Base-by-base conservation (phyloP, 2,329 filamentous ascomycete species). In the Aspergillus tamarii region DNA sequence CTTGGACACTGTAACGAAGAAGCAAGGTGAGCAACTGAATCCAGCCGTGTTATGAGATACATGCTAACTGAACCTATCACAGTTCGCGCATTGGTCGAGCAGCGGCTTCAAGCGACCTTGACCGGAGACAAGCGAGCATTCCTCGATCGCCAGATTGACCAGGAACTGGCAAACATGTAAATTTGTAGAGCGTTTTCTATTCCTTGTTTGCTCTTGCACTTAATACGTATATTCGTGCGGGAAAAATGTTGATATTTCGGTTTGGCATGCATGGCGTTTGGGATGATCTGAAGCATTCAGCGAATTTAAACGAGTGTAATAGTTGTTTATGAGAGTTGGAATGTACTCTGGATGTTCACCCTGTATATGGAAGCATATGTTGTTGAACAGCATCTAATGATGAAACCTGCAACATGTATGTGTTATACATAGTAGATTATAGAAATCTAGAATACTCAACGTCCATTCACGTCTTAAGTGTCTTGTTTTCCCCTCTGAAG, bases 1-100 rank as follows among this genome's bases (percentile, higher is more conserved):
- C 77, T 84, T 99, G 48, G 95, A 99, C 77, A 94, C 87, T n/a
- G 92, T 98, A 55, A 99, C 95, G 8, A 99, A 98, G 88, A 99
- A 99, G 83, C 94, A 98, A 81, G 81, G 88, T 76, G 82, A 82
- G 77, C 75, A 39, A 14, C 7, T 26, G 32, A 21, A 39, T 6
- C 8, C 30, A 39, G 16, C 8, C 23, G n/a, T 56, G 39, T 21
- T 9, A 45, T 26, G 41, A 11, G 4, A n/a, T 43, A 59, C 16
- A 26, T 52, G 14, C 30, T 43, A 41, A 56, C 62, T 62, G 60
- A 59, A 46, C 11, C 6, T 4, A 12, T 6, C 39, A 53, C 60
- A 82, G 90, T 95, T 62, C 87, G 92, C 57, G 94, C 92, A 4
- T 85, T 98, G 52, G 93, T 97, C 14, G 95, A 99, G 82, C 93